phyloP scores from a whole-genome alignment of 116 monocot species.

The Dioscorea cayenensis region DNA sequence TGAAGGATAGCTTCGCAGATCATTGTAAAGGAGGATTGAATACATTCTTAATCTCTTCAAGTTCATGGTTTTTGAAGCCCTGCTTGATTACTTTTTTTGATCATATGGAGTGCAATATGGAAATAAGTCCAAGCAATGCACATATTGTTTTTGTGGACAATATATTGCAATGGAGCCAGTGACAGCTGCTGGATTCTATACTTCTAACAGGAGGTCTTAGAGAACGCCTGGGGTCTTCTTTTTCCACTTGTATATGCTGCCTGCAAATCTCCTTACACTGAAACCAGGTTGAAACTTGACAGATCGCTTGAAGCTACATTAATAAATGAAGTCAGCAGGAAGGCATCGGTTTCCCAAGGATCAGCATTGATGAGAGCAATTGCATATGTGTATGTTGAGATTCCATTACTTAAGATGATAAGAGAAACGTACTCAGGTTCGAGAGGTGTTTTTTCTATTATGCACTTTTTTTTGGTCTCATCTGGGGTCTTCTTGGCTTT shows the following conservation, averaged over 20 bases:
- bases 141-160: neutral
- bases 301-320: slow-evolving; percentile 63
- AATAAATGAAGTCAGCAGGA: slow-evolving; percentile 80
- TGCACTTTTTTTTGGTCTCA: slow-evolving; percentile 77
- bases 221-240: slow-evolving; percentile 77
- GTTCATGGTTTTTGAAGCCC: too few relatives aligned
- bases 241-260: slow-evolving; percentile 68
- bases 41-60: too few relatives aligned
- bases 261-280: slow-evolving; percentile 39
- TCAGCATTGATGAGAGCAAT: slow-evolving; percentile 75
- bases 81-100: too few relatives aligned
- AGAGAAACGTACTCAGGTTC: slow-evolving; percentile 34
- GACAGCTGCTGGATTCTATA: slow-evolving; percentile 84
- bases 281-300: slow-evolving; percentile 59
- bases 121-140: neutral
- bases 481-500: slow-evolving; percentile 67
- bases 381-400: slow-evolving; percentile 61
- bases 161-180: slow-evolving; percentile 63
- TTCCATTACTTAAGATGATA: slow-evolving; percentile 44
- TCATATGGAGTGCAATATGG: slow-evolving; percentile 6
- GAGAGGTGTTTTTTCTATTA: slow-evolving; percentile 52
- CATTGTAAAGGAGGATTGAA: too few relatives aligned
- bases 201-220: slow-evolving; percentile 85
- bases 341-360: slow-evolving; percentile 75
- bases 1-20: too few relatives aligned